These are phyloP conservation scores for Aaosphaeria arxii DNA, from an alignment of 2,329 filamentous ascomycete species.

Conservation along the genomic window DNA sequence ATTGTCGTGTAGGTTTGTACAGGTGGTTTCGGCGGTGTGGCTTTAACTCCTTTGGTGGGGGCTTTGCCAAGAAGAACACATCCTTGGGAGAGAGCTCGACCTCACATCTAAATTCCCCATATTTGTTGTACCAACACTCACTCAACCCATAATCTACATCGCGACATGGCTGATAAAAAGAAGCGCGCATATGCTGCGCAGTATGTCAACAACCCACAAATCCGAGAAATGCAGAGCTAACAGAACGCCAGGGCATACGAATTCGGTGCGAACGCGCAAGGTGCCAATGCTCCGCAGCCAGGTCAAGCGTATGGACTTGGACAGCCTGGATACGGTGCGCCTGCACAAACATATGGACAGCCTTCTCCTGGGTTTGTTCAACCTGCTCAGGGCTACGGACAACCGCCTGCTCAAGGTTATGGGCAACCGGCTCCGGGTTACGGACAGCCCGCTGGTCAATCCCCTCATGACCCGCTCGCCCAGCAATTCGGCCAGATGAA, in stretches of 20 bases:
- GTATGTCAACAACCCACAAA: too few relatives aligned
- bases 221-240: too few relatives aligned
- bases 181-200: conserved; percentile 93
- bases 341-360: conserved; percentile 2
- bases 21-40: background rate
- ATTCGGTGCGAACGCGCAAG: conserved; percentile 79
- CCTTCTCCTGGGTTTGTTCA: background rate
- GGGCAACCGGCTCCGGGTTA: background rate
- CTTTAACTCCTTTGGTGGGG: conserved; percentile 1
- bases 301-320: conserved; percentile 50
- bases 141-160: conserved; percentile 3
- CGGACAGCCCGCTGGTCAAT: conserved; percentile 1
- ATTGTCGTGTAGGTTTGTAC: too few relatives aligned
- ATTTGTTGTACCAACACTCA: background rate
- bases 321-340: conserved; percentile 14
- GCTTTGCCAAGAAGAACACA: conserved; percentile 18
- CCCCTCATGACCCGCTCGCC: conserved; percentile 57
- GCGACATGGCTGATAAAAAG: conserved; percentile 59
- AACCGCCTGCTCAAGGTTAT: background rate
- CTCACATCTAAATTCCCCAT: conserved; percentile 2
- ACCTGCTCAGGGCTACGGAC: background rate
- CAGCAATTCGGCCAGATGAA: conserved; percentile 81
- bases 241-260: conserved; percentile 65
- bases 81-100: conserved; percentile 5
- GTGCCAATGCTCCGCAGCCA: background rate